Evolutionary conservation across 1,139 yeast genomes (phyloP).

Genomic region (Yarrowia galli): DNA sequence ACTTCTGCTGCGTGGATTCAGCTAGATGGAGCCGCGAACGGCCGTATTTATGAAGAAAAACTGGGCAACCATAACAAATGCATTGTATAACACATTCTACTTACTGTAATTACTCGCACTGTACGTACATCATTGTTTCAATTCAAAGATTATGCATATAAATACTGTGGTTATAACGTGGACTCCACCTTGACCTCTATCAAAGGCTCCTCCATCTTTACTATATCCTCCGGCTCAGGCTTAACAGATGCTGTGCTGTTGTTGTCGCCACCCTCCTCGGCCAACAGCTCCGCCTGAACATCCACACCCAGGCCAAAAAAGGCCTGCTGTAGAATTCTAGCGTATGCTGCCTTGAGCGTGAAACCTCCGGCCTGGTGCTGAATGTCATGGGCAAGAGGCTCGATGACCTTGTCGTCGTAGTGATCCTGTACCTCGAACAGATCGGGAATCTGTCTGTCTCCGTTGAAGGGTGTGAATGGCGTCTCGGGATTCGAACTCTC

Average conservation of each 20-base stretch:
- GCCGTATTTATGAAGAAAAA: conserved; percentile 10
- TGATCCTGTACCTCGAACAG: conserved; percentile 57
- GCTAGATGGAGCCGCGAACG: neutral
- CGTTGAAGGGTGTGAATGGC: conserved; percentile 94
- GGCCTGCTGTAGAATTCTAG: conserved; percentile 84
- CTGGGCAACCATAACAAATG: conserved; percentile 2
- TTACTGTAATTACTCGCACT: too few relatives aligned
- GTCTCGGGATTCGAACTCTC: conserved; percentile 45
- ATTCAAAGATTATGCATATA: conserved; percentile 23
- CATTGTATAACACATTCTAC: neutral
- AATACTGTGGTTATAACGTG: conserved; percentile 18
- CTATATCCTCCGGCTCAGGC: neutral
- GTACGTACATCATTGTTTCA: too few relatives aligned
- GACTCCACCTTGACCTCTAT: conserved; percentile 37
- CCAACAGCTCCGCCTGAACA: conserved; percentile 67
- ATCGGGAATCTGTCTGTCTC: conserved; percentile 73
- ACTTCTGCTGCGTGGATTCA: conserved; percentile 40
- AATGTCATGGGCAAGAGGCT: conserved; percentile 65
- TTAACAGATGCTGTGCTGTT: conserved; percentile 19
- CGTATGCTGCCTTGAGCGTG: conserved; percentile 70
- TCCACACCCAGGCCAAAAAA: conserved; percentile 88
- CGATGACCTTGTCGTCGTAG: conserved; percentile 67
- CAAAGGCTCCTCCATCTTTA: conserved; percentile 14
- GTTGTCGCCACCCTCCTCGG: conserved; percentile 7
- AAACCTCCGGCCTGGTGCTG: conserved; percentile 89